Percentiles rank a stretch among this genome's conserved stretches.
Conservation (phyloP, 768 basidiomycete genomes). For the Tulasnella sp. region DNA sequence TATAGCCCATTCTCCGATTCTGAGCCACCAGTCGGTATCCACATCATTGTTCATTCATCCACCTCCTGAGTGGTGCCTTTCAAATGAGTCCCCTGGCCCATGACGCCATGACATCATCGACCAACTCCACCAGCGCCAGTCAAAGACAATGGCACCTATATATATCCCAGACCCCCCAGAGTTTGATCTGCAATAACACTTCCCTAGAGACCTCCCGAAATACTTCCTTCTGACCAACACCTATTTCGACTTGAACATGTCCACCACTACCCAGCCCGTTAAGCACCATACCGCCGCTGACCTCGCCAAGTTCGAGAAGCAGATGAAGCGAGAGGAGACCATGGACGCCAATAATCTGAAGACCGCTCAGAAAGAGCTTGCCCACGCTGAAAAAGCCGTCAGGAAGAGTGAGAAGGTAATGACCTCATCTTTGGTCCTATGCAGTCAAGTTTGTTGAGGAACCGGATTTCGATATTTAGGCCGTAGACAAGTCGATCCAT, state of each 20-base stretch:
- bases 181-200: background rate
- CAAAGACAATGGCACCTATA: background rate
- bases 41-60: background rate
- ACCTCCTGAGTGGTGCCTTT: background rate
- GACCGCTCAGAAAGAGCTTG: conserved; percentile 11
- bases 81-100: background rate
- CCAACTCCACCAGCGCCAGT: background rate
- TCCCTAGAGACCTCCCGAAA: background rate
- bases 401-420: conserved; percentile 16
- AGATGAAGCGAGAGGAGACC: conserved; percentile 22
- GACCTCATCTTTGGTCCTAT: background rate
- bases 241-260: background rate
- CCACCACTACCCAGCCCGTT: background rate
- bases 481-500: conserved; percentile 13
- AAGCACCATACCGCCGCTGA: conserved; percentile 25
- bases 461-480: background rate
- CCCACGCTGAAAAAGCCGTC: conserved; percentile 9
- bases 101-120: background rate
- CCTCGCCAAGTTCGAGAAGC: conserved; percentile 19
- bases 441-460: background rate
- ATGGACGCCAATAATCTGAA: conserved; percentile 16
- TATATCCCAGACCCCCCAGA: background rate
- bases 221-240: background rate
- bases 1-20: background rate
- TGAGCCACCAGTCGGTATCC: background rate